Conservation (phyloP, 2,329 filamentous ascomycete genomes). For the Macrophomina tecta region DNA sequence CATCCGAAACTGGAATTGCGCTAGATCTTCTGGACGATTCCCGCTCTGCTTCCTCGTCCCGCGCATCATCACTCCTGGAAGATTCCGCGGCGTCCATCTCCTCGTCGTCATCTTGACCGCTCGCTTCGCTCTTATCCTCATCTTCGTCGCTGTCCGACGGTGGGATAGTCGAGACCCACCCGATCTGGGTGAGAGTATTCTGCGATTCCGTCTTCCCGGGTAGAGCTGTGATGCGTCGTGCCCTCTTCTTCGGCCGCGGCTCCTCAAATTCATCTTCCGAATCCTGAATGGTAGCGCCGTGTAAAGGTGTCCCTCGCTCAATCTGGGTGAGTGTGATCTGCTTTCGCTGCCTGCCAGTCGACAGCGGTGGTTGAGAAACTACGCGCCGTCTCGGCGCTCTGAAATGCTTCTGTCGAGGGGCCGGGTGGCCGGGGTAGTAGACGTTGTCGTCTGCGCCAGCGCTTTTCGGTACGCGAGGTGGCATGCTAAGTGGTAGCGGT, state of each 20-base stretch:
- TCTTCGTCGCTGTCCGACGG: constrained; percentile 20
- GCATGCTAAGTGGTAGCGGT: background rate
- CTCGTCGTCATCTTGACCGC: background rate
- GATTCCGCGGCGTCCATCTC: too few relatives aligned
- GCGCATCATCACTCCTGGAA: background rate
- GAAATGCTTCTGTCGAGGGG: background rate
- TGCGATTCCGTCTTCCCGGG: constrained; percentile 21
- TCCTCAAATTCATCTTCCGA: constrained; percentile 15
- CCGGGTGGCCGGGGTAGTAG: background rate
- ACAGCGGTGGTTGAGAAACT: background rate
- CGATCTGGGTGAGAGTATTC: constrained; percentile 27
- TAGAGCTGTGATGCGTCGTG: background rate
- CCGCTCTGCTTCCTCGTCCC: background rate
- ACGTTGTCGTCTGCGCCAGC: background rate
- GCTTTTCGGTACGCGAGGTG: background rate
- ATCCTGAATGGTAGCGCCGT: background rate
- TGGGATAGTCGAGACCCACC: background rate
- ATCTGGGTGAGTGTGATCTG: constrained; percentile 24
- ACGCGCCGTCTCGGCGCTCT: background rate
- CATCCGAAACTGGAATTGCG: background rate
- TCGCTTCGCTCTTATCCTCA: background rate
- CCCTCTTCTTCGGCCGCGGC: background rate
- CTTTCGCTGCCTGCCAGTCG: background rate
- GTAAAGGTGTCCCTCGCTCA: background rate
- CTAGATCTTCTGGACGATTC: background rate